Percentiles rank a stretch among this genome's conserved stretches.
Conservation (phyloP, 441 rosid genomes). For the Melastoma candidum region DNA sequence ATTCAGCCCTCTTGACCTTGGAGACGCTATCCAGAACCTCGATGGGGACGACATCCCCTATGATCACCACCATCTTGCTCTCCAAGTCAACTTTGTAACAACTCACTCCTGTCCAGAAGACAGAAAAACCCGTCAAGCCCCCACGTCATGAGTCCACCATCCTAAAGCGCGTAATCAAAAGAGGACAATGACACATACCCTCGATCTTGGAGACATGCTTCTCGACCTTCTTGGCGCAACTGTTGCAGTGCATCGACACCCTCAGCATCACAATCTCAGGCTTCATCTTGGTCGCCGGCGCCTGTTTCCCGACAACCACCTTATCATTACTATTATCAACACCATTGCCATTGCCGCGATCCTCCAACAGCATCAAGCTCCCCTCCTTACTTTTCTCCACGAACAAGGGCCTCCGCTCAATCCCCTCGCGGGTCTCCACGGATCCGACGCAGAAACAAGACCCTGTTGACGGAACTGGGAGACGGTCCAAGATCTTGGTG, state of each 20-base stretch:
- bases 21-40: constrained; percentile 15
- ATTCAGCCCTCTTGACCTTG: constrained; percentile 10
- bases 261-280: constrained; percentile 13
- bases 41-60: constrained; percentile 7
- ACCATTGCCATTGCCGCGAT: no score
- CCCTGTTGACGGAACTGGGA: no score
- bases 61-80: constrained; percentile 12
- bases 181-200: constrained; percentile 1
- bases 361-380: no score
- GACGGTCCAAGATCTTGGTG: no score
- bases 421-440: no score
- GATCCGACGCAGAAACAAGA: no score
- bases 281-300: constrained; percentile 1
- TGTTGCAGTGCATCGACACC: constrained; percentile 15
- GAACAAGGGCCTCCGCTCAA: no score
- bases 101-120: constrained; percentile 7
- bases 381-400: no score
- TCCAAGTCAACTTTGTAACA: constrained; percentile 10
- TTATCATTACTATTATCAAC: no score
- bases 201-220: constrained; percentile 14
- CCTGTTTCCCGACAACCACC: not conserved
- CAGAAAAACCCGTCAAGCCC: not conserved
- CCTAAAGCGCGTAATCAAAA: not conserved
- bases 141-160: no score
- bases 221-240: constrained; percentile 12